phyloP scores from a whole-genome alignment of 169 alveolate species.

The Cardiosporidium cionae region DNA sequence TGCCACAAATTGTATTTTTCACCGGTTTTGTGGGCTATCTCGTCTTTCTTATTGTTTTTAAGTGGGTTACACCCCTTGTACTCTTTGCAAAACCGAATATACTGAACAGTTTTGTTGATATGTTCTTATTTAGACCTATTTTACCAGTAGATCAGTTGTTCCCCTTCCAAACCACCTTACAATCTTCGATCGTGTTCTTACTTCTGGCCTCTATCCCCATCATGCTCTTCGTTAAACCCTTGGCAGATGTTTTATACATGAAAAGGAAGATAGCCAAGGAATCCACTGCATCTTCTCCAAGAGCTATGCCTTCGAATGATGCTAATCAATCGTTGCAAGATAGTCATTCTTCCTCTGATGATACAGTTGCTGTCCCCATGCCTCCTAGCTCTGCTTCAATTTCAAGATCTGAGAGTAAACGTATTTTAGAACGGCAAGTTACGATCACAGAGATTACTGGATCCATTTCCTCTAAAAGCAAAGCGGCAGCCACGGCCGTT shows the following conservation, averaged over 20 bases:
- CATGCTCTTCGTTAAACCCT: background rate
- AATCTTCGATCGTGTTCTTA: background rate
- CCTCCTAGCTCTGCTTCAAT: no score
- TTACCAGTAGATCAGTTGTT: background rate
- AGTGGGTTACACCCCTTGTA: constrained; percentile 79
- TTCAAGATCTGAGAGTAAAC: no score
- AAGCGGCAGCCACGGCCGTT: background rate
- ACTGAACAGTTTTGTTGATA: background rate
- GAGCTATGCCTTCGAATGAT: no score
- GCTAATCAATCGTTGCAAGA: no score
- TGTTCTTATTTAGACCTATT: background rate
- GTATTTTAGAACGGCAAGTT: no score
- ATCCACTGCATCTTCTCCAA: no score
- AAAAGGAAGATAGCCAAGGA: no score
- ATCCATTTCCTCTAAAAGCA: no score
- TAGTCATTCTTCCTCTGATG: no score
- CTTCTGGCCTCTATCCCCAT: background rate
- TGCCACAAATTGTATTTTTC: constrained; percentile 93
- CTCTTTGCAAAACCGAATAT: no score
- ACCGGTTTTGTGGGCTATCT: constrained; percentile 89
- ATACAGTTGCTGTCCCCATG: no score
- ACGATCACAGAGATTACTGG: no score
- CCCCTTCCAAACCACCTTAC: background rate
- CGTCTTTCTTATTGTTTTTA: constrained; percentile 80
- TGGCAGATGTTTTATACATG: background rate